These are phyloP conservation scores for Candida morakotiae DNA, from an alignment of 805 yeast genomes.

Conservation along the genomic window DNA sequence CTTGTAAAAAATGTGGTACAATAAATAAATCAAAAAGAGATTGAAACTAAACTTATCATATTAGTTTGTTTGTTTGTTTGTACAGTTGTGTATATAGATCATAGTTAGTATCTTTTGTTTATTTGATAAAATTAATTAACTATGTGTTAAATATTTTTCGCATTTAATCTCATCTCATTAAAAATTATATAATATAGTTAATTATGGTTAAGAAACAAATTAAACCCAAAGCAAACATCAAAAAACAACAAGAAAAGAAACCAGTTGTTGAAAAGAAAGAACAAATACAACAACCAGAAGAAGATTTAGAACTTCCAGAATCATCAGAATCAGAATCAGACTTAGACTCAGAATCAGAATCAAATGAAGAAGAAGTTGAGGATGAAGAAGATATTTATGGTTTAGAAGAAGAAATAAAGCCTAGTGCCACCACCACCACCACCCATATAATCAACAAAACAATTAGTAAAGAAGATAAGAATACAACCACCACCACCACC, in stretches of 20 bases:
- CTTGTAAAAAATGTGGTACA: conserved; percentile 73
- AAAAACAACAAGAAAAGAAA: conserved; percentile 8
- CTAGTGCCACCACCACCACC: no score
- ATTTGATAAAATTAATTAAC: no score
- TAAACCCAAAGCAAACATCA: not conserved
- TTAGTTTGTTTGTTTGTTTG: no score
- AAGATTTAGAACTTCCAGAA: conserved; percentile 5
- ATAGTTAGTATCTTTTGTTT: no score
- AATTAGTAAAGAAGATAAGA: conserved; percentile 8
- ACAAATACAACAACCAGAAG: conserved; percentile 9
- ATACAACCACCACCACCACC: no score
- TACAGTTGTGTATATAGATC: no score
- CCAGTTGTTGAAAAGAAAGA: conserved; percentile 11
- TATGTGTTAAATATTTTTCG: no score
- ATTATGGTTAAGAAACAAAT: no score
- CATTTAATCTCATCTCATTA: no score
- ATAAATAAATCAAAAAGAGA: conserved; percentile 57
- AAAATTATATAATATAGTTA: no score
- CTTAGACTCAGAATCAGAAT: not conserved
- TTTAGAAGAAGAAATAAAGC: conserved; percentile 1
- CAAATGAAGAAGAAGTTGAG: not conserved
- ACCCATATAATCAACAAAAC: conserved; percentile 22
- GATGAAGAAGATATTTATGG: conserved; percentile 1
- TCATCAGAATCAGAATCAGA: conserved; percentile 4
- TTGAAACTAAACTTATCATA: no score